These are phyloP conservation scores for Penicillium steckii DNA, from an alignment of 495 filamentous ascomycete genomes.

Conservation along the genomic window DNA sequence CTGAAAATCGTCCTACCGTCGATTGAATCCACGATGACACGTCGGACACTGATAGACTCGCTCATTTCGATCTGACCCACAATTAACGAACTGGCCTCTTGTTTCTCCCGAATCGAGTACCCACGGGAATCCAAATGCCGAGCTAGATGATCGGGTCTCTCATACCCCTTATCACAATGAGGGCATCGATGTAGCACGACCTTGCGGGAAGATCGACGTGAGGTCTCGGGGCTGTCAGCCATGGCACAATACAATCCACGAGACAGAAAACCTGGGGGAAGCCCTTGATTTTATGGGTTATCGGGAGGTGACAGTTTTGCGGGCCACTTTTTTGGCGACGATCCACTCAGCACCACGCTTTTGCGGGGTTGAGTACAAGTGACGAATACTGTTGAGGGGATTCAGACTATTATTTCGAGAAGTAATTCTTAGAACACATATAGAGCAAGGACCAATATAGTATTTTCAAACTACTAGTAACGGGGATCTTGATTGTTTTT, in stretches of 20 bases:
- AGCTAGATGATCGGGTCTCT: slow-evolving; percentile 27
- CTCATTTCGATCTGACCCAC: slow-evolving; percentile 18
- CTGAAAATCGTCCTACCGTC: slow-evolving; percentile 11
- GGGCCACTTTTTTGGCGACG: not conserved
- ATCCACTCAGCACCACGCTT: not conserved
- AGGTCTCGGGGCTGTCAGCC: slow-evolving; percentile 7
- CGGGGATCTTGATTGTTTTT: not conserved
- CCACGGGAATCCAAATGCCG: slow-evolving; percentile 30
- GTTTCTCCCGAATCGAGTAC: not conserved
- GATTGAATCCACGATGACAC: slow-evolving; percentile 24
- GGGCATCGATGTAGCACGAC: slow-evolving; percentile 19
- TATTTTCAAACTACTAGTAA: not conserved
- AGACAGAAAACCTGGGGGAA: not conserved
- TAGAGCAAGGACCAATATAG: no score
- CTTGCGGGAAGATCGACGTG: slow-evolving; percentile 17
- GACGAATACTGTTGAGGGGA: not conserved
- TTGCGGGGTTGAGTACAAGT: not conserved
- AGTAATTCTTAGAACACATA: no score
- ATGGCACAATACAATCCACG: not conserved
- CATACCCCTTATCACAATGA: slow-evolving; percentile 26
- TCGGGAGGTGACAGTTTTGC: not conserved
- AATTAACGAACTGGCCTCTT: not conserved
- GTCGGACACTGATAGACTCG: slow-evolving; percentile 21
- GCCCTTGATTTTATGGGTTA: not conserved
- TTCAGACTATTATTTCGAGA: not conserved